A percentile compares a stretch with the other conserved stretches of the same genome.
phyloP scores from a whole-genome alignment of 805 yeast species.

The Myxozyma neglecta region DNA sequence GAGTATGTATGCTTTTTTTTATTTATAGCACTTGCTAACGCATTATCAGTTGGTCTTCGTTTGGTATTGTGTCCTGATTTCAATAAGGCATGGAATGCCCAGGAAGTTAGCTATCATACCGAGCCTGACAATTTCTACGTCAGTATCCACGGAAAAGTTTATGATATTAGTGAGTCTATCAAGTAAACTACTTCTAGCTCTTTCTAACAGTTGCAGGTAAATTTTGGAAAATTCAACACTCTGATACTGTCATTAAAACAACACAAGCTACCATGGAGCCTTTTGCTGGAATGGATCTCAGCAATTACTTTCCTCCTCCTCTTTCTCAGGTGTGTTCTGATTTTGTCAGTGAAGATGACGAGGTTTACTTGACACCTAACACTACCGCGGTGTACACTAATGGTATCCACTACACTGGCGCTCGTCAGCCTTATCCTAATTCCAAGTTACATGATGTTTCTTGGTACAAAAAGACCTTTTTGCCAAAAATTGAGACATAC shows the following conservation, averaged over 20 bases:
- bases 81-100: slow-evolving; percentile 45
- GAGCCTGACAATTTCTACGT: slow-evolving; percentile 43
- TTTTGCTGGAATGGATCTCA: slow-evolving; percentile 45
- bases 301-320: slow-evolving; percentile 46
- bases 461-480: slow-evolving; percentile 43
- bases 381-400: slow-evolving; percentile 36
- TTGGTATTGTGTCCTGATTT: slow-evolving; percentile 45
- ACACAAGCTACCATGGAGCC: slow-evolving; percentile 40
- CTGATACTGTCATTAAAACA: slow-evolving; percentile 43
- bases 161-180: slow-evolving; percentile 40
- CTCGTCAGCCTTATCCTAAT: slow-evolving; percentile 33
- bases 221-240: slow-evolving; percentile 45
- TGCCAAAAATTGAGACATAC: slow-evolving; percentile 41
- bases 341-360: slow-evolving; percentile 39
- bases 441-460: slow-evolving; percentile 41
- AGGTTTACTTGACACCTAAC: slow-evolving; percentile 38
- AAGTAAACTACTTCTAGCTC: not conserved
- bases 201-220: slow-evolving; percentile 15
- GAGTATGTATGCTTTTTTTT: slow-evolving; percentile 31
- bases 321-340: slow-evolving; percentile 44
- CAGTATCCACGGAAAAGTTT: slow-evolving; percentile 44
- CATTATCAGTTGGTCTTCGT: slow-evolving; percentile 38
- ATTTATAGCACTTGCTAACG: not conserved
- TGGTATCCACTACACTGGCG: slow-evolving; percentile 42
- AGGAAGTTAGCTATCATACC: slow-evolving; percentile 42